Evolutionary conservation across 805 yeast genomes (phyloP), one percentile per base, ranked within the genome.

Genomic region (Candida taoyuanica): DNA sequence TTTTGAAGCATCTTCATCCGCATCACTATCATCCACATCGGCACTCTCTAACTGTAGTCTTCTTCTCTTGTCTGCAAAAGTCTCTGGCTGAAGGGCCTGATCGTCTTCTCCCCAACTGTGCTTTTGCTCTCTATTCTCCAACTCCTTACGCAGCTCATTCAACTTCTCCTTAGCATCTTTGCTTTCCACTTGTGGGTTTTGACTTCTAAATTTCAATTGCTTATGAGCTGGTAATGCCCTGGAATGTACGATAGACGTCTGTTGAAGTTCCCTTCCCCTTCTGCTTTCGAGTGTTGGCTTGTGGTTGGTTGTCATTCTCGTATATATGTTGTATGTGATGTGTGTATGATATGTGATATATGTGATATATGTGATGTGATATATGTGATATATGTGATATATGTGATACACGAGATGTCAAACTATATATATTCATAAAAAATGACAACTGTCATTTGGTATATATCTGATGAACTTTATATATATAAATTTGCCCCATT

Each of bases 231-330:
- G 78, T 9, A 73, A 60, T 31, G 70, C 60, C 33, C 81, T 62
- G 9, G 77, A 65, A 49, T 78, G 84, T 18, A 64, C 62, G 8
- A 73, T 76, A 3, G 70, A 49, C 0, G 81, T 74, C 5, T 60
- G 58, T 7, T 64, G 56, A 42, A 58, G 49, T 39, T 63, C 63
- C 34, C 68, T 63, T 1, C 73, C 76, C 37, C 80, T 79, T 49
- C 76, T 68, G 15, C 83, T 82, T 46, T 79, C 85, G 45, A 80
- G 68, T 6, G 84, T 80, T 0, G 85, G 85, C 53, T 82, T 70
- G 51, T 78, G 84, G 8, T 84, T 82, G 4, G 85, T 75, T 0
- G 85, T 76, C 86, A 80, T 79, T 16, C 28, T 21, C 12, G 17
- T 17, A 5, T 16, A 7, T 24, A 3, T 24, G 16, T 16, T 12